These are phyloP conservation scores for Batkoa obscura DNA, from an alignment of 371 early-diverging fungal genomes.

Conservation along the genomic window DNA sequence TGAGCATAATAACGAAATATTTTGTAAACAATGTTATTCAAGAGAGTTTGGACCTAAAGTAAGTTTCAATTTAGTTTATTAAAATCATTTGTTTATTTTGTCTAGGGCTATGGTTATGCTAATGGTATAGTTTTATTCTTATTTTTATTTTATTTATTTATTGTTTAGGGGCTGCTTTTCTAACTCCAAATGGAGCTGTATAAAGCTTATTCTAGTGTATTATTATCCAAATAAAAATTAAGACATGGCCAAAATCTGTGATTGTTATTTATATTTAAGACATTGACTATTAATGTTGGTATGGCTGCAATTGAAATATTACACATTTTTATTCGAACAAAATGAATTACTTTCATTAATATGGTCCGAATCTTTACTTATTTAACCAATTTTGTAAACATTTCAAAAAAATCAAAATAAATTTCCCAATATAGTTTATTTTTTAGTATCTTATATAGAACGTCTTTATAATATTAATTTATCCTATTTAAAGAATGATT, in stretches of 20 bases:
- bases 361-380: background rate
- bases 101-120: slow-evolving; percentile 3
- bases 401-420: background rate
- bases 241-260: no score
- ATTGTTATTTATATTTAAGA: no score
- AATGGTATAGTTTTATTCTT: background rate
- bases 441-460: background rate
- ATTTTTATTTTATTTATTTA: background rate
- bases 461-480: background rate
- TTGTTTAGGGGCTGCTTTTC: slow-evolving; percentile 1
- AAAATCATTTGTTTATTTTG: background rate
- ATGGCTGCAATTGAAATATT: no score
- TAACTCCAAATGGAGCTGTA: background rate
- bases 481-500: background rate
- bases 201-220: background rate
- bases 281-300: no score
- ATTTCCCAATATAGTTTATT: background rate
- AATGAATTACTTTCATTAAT: no score
- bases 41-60: slow-evolving; percentile 25
- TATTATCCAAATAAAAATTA: background rate
- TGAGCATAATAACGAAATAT: slow-evolving; percentile 24
- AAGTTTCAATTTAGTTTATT: background rate
- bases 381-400: background rate
- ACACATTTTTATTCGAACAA: no score
- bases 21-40: slow-evolving; percentile 23